Conservation (phyloP, 2,329 filamentous ascomycete species). For the Tricladium varicosporioides region DNA sequence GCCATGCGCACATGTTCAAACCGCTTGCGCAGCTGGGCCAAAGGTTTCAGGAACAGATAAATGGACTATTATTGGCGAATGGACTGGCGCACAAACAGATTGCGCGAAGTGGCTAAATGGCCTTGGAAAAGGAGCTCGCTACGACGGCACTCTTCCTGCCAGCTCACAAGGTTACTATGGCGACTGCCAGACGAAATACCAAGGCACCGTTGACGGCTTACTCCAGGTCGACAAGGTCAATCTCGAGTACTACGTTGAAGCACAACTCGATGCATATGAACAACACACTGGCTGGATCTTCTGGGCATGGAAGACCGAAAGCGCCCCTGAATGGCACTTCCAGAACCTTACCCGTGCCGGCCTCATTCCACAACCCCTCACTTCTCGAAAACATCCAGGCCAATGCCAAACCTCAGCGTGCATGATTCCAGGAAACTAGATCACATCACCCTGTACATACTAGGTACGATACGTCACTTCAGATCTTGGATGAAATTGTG, state of each 20-base stretch:
- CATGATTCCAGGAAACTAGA: slow-evolving; percentile 28
- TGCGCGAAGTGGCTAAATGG: slow-evolving; percentile 51
- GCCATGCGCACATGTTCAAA: slow-evolving; percentile 40
- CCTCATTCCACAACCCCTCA: slow-evolving; percentile 39
- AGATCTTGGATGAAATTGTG: background rate
- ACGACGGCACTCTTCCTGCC: slow-evolving; percentile 38
- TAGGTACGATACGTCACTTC: background rate
- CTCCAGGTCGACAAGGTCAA: slow-evolving; percentile 37
- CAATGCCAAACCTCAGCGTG: slow-evolving; percentile 30
- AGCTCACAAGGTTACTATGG: slow-evolving; percentile 33
- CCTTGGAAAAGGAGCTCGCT: slow-evolving; percentile 57
- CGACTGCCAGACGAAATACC: slow-evolving; percentile 41
- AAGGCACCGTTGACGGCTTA: slow-evolving; percentile 43
- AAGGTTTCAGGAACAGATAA: slow-evolving; percentile 34
- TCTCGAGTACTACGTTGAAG: slow-evolving; percentile 41
- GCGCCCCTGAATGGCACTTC: slow-evolving; percentile 41
- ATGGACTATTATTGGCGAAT: slow-evolving; percentile 42
- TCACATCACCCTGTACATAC: background rate
- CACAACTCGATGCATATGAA: slow-evolving; percentile 44
- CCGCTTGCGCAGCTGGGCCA: slow-evolving; percentile 39
- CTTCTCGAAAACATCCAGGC: slow-evolving; percentile 25
- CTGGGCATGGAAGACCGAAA: slow-evolving; percentile 44
- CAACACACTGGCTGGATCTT: slow-evolving; percentile 40
- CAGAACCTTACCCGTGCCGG: slow-evolving; percentile 39
- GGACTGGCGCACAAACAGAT: slow-evolving; percentile 42